Conservation (phyloP, 306 rosid species). For the Comarum palustre region DNA sequence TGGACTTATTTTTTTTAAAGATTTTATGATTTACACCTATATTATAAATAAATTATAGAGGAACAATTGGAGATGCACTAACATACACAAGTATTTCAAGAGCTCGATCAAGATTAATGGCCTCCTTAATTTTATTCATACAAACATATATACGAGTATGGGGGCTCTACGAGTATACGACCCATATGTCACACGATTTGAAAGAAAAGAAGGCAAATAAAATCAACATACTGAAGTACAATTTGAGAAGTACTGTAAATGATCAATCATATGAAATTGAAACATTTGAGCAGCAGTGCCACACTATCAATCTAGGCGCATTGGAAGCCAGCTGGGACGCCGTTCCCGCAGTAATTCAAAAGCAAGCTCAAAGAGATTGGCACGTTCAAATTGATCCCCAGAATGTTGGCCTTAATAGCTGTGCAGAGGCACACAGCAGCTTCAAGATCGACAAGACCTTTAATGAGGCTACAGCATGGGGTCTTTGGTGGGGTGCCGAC, state of each 20-base stretch:
- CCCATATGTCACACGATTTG: not conserved
- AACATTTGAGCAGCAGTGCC: not conserved
- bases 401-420: conserved; percentile 44
- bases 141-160: too few relatives aligned
- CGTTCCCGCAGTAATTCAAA: conserved; percentile 52
- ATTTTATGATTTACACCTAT: too few relatives aligned
- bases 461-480: conserved; percentile 49
- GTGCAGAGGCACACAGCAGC: conserved; percentile 61
- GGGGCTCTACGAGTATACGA: not conserved
- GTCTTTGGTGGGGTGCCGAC: conserved; percentile 41
- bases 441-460: conserved; percentile 43
- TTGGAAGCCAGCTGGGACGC: conserved; percentile 23
- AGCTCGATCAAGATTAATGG: not conserved
- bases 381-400: conserved; percentile 49
- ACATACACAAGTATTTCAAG: too few relatives aligned
- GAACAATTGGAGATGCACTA: too few relatives aligned
- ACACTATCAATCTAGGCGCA: conserved; percentile 9
- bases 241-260: not conserved
- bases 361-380: conserved; percentile 46
- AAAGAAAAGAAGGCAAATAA: not conserved
- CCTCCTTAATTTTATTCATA: not conserved
- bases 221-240: not conserved
- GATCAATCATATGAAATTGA: not conserved
- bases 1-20: too few relatives aligned
- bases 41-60: too few relatives aligned